A percentile compares a stretch with the other conserved stretches of the same genome.
Conservation (phyloP, 78 protist species). For the Guillardia theta region DNA sequence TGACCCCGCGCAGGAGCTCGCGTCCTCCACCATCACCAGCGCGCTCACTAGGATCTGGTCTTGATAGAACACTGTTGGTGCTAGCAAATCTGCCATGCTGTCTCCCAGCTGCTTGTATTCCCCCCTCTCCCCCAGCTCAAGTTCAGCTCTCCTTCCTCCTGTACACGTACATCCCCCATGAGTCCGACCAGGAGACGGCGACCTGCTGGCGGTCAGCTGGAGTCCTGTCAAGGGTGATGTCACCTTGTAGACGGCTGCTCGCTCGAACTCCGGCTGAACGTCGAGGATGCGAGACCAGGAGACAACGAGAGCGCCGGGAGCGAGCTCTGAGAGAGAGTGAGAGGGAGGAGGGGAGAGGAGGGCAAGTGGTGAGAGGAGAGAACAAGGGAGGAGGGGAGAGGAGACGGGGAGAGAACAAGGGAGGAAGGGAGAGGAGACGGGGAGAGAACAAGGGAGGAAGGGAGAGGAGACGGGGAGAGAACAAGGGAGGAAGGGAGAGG, state of each 20-base stretch:
- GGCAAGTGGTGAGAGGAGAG: not conserved
- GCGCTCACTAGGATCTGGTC: too few species aligned
- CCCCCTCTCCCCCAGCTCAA: too few species aligned
- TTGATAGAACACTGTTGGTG: too few species aligned
- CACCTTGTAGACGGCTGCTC: not conserved
- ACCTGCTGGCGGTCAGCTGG: not conserved
- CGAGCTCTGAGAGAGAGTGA: not conserved
- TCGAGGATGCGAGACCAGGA: not conserved
- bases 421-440: not conserved
- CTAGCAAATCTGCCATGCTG: too few species aligned
- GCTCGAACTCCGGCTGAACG: conserved; percentile 17
- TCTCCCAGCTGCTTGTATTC: too few species aligned
- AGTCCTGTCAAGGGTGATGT: not conserved
- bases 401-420: too few species aligned
- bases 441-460: not conserved
- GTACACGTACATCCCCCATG: conserved; percentile 13
- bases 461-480: not conserved
- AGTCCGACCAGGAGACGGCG: conserved; percentile 7
- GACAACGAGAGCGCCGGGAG: not conserved
- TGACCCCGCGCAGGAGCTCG: too few species aligned
- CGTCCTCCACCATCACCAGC: too few species aligned
- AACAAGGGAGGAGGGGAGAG: not conserved
- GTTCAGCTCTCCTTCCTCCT: not conserved
- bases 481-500: not conserved
- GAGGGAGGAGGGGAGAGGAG: not conserved